phyloP scores from a whole-genome alignment of 176 grass and related monocot genomes.

The Musa beccarii region DNA sequence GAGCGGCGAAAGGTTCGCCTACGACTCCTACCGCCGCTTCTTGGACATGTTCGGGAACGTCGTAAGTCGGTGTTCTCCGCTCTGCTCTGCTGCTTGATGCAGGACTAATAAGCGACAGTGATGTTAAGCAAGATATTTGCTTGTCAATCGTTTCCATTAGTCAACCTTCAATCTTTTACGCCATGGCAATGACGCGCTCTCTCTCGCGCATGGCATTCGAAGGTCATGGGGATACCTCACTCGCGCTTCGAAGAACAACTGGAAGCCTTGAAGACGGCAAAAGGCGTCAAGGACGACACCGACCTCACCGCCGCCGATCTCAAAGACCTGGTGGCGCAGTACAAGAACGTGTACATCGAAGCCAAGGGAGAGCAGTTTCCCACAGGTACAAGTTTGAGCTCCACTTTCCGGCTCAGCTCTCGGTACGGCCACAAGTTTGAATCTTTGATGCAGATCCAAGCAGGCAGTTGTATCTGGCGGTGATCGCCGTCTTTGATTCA shows the following conservation, averaged over 20 bases:
- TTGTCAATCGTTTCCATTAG: no score
- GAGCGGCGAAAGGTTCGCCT: conserved; percentile 89
- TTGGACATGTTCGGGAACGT: conserved; percentile 98
- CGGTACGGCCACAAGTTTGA: neutral
- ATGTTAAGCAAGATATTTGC: no score
- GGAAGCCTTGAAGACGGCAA: conserved; percentile 54
- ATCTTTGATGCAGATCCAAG: conserved; percentile 44
- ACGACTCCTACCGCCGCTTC: conserved; percentile 87
- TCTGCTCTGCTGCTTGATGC: no score
- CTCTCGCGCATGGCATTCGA: neutral
- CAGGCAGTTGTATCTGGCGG: conserved; percentile 59
- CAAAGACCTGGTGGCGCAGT: conserved; percentile 61
- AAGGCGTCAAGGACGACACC: conserved; percentile 51
- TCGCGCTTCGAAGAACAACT: conserved; percentile 68
- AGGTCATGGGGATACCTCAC: conserved; percentile 86
- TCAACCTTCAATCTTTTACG: no score
- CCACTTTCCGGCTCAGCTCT: neutral
- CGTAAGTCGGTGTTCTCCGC: conserved; percentile 27
- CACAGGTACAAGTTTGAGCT: conserved; percentile 31
- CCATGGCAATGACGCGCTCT: no score
- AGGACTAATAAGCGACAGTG: no score
- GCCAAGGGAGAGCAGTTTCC: conserved; percentile 78
- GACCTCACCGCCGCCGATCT: conserved; percentile 62
- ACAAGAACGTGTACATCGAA: conserved; percentile 78
- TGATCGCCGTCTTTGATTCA: conserved; percentile 74